These are phyloP conservation scores for Eragrostis nindensis DNA, from an alignment of 176 grass and related monocot genomes.

Conservation along the genomic window DNA sequence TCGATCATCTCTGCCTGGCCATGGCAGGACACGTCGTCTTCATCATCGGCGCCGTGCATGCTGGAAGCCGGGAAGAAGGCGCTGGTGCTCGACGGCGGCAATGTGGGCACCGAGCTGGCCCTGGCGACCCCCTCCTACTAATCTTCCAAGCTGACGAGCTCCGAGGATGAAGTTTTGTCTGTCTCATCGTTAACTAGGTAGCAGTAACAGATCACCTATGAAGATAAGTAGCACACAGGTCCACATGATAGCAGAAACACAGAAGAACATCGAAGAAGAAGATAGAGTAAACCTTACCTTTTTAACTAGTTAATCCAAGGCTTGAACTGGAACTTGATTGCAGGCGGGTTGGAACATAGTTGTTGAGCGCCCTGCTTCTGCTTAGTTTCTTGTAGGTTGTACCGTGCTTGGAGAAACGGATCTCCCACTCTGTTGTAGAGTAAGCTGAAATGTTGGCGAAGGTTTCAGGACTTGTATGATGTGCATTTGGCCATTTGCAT, in stretches of 20 bases:
- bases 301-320: background rate
- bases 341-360: background rate
- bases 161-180: constrained; percentile 33
- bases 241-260: constrained; percentile 29
- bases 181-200: constrained; percentile 1
- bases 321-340: background rate
- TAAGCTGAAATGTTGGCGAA: too few relatives aligned
- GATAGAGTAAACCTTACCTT: constrained; percentile 2
- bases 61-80: constrained; percentile 14
- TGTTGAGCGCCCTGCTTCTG: background rate
- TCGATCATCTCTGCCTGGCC: background rate
- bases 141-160: background rate
- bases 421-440: background rate
- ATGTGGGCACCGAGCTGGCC: constrained; percentile 55
- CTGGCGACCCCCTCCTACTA: constrained; percentile 49
- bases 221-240: constrained; percentile 32
- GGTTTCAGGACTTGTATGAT: too few relatives aligned
- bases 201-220: background rate
- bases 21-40: constrained; percentile 17
- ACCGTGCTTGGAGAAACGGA: background rate
- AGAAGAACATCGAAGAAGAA: constrained; percentile 17
- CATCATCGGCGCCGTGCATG: background rate
- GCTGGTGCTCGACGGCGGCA: background rate
- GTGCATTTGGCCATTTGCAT: too few relatives aligned
- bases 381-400: background rate